Evolutionary conservation across 1,139 yeast genomes (phyloP).

Genomic region (Yamadazyma blattariae): DNA sequence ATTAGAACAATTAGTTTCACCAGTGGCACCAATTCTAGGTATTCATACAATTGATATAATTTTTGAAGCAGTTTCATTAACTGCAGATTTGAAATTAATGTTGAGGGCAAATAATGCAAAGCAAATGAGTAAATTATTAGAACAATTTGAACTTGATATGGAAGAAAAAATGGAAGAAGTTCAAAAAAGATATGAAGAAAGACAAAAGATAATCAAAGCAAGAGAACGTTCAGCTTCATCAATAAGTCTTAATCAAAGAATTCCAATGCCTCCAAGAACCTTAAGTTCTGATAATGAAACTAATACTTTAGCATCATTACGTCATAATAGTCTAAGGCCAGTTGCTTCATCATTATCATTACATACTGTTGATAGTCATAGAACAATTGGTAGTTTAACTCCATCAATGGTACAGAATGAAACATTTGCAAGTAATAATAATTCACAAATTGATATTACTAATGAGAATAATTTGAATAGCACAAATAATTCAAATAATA

Average conservation of each 20-base stretch:
- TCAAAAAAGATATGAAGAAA: constrained; percentile 7
- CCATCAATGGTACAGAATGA: not conserved
- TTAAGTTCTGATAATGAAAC: constrained; percentile 9
- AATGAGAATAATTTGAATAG: not conserved
- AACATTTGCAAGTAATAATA: not conserved
- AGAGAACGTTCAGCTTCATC: constrained; percentile 9
- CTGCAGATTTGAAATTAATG: constrained; percentile 63
- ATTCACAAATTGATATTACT: not conserved
- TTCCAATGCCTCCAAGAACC: constrained; percentile 6
- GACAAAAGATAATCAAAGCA: constrained; percentile 4
- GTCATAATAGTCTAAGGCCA: constrained; percentile 5
- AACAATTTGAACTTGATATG: constrained; percentile 31
- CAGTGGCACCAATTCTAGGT: constrained; percentile 51
- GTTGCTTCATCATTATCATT: constrained; percentile 11
- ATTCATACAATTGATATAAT: constrained; percentile 55
- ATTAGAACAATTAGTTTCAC: constrained; percentile 52
- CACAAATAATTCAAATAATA: not conserved
- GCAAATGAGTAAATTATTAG: constrained; percentile 49
- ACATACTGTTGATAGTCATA: constrained; percentile 8
- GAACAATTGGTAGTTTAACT: constrained; percentile 1
- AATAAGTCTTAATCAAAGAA: constrained; percentile 1
- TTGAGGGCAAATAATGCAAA: constrained; percentile 61
- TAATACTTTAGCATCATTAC: not conserved
- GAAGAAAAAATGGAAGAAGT: constrained; percentile 15
- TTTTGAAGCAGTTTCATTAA: constrained; percentile 57